Evolutionary conservation across 257 asterid species (phyloP), one percentile per base, ranked within the genome.

Genomic region (Capsicum rhomboideum): DNA sequence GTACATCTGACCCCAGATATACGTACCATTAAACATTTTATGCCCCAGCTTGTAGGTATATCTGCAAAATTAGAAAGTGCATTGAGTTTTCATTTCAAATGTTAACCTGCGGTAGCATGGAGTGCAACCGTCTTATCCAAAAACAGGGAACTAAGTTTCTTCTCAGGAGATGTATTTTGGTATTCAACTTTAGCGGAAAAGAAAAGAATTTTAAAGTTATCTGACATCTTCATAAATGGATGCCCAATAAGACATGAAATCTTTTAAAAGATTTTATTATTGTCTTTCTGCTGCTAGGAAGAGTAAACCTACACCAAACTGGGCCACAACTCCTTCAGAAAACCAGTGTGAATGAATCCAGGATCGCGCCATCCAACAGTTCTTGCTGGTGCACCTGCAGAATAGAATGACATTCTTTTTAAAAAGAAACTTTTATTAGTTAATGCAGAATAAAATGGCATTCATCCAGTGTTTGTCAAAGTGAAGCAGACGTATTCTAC

Each of bases 1-100:
- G 87, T 92, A 89, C 52, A 54, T 72, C 71, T 82, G 88, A 86
- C 97, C 93, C 98, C 97, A 95, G 37, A 93, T 79, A 29, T 87
- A 88, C 0, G 91, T 88, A 34, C 96, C 98, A 59, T 95, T 89
- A 20, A 77, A 84, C 86, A 95, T 77, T 78, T 83, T 89, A 89
- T 97, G 98, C 31, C 98, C 99, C 89, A 95, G 79, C 90, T 88
- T 97, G 92, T 95, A 97, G 31, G 98, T 92, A 86, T 97, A 97
- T 82, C 98, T 94, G 93, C 86, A 90, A 12, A 83, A 83, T 50
- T 68, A 86, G 81, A 75, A 49, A 49, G 58, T 75, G 2, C 61
- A 75, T 50, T 75, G 61, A 75, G 49, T 13, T 14, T 49, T 49
- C 61, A 46, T 29, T 49, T 75, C 23, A 46, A 74, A 75, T 16